Evolutionary conservation across 2,329 filamentous ascomycete species (phyloP), one percentile per base, ranked within the genome.

Genomic region (Cryphonectria radicalis): DNA sequence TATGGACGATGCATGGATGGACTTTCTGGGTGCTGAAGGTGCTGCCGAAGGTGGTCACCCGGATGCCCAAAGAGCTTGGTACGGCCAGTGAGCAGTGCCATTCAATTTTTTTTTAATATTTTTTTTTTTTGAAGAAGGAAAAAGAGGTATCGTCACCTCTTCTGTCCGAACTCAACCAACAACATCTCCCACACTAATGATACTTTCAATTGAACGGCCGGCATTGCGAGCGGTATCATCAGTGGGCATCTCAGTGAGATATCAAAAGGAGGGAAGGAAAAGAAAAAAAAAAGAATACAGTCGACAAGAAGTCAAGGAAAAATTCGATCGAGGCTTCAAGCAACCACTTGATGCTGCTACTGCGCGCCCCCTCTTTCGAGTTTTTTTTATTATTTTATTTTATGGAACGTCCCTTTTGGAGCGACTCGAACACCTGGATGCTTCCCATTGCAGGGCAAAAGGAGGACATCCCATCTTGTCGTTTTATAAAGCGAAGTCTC

Each of bases 1-100:
- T 4, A 81, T 82, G 79, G 79, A 82, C 46, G 79, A 82, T 63
- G 76, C 77, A 0, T 82, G 80, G 81, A 78, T 82, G 77, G 78
- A 81, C 60, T 81, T 82, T 66, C 72, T 81, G 32, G 72, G 74
- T 4, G 63, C 67, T 25, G 72, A 72, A 40, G 72, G 70, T 17
- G 72, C 57, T 67, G 73, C 11, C 70, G 76, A 22, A 22, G 64
- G 64, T 22, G 67, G 25, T 28, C 67, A 66, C 28, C 72, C 67
- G 3, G 72, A 73, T 64, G 59, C 64, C 1, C 59, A 50, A 5
- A 68, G 72, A 37, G 69, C 63, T 32, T 73, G 72, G 72, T 73
- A 73, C 28, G 72, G 69, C 17, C 72, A 73, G 35, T 73, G 59
- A 67, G 37, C 59, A 22, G 11, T 8, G 55, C 46, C 13, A 14